Conservation (phyloP, 2,329 filamentous ascomycete genomes). For the Colletotrichum nymphaeae region DNA sequence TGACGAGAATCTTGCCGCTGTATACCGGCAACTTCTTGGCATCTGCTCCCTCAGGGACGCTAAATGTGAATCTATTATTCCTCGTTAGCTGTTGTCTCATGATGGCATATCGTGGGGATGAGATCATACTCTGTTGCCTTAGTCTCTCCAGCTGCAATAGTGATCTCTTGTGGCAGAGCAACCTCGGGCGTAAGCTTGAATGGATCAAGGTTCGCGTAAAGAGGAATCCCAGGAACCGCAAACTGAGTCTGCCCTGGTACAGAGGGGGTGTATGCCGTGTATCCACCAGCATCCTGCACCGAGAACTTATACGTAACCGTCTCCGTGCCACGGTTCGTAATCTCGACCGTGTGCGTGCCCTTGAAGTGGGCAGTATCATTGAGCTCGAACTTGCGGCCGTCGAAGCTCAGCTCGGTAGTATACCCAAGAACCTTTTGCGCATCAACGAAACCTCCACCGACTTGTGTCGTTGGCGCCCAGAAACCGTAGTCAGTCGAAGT, state of each 20-base stretch:
- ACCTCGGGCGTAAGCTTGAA: slow-evolving; percentile 29
- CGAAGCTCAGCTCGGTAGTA: slow-evolving; percentile 47
- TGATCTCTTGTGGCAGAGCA: slow-evolving; percentile 35
- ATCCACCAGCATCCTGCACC: slow-evolving; percentile 46
- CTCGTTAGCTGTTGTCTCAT: neutral
- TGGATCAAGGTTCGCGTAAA: slow-evolving; percentile 30
- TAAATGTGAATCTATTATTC: slow-evolving; percentile 40
- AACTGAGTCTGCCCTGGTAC: slow-evolving; percentile 21
- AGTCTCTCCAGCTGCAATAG: slow-evolving; percentile 35
- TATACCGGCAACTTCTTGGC: slow-evolving; percentile 46
- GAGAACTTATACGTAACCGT: slow-evolving; percentile 46
- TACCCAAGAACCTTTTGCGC: slow-evolving; percentile 52
- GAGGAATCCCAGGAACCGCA: neutral
- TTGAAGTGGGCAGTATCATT: slow-evolving; percentile 56
- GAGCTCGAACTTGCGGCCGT: slow-evolving; percentile 48
- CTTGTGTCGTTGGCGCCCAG: slow-evolving; percentile 48
- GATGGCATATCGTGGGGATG: neutral
- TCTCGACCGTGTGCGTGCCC: slow-evolving; percentile 38
- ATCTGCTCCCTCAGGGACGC: slow-evolving; percentile 40
- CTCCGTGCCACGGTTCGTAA: slow-evolving; percentile 50
- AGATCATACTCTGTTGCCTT: slow-evolving; percentile 11
- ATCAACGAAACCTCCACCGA: slow-evolving; percentile 55
- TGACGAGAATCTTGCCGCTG: slow-evolving; percentile 46
- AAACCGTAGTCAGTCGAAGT: slow-evolving; percentile 40
- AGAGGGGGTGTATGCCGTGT: slow-evolving; percentile 42